Evolutionary conservation across 1,284 basidiomycete genomes (phyloP).

Genomic region (Cerrena zonata): DNA sequence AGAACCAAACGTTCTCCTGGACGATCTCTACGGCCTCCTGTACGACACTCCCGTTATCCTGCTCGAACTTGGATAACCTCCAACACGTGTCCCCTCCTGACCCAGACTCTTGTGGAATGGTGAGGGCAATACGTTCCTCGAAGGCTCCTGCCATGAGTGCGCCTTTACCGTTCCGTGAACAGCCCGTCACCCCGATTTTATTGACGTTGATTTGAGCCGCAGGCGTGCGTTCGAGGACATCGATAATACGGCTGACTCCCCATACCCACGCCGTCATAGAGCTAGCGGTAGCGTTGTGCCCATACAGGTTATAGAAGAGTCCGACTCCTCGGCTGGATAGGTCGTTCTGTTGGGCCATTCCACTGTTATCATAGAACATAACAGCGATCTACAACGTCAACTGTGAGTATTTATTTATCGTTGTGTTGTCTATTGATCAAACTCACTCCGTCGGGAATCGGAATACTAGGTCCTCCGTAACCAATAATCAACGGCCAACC

Average conservation of each 20-base stretch:
- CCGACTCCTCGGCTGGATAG: constrained; percentile 42
- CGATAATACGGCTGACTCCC: too few relatives aligned
- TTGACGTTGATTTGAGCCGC: constrained; percentile 39
- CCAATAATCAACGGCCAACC: constrained; percentile 48
- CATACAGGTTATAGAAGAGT: constrained; percentile 50
- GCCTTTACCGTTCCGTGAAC: constrained; percentile 50
- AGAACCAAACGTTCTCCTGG: too few relatives aligned
- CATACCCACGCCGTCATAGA: too few relatives aligned
- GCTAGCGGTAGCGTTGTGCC: constrained; percentile 43
- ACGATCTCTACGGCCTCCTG: constrained; percentile 50
- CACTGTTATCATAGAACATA: constrained; percentile 45
- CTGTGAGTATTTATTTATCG: not conserved
- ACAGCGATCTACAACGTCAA: constrained; percentile 39
- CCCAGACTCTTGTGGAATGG: too few relatives aligned
- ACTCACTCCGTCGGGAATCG: constrained; percentile 37
- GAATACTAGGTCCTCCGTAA: constrained; percentile 45
- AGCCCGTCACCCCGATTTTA: constrained; percentile 48
- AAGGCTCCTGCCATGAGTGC: constrained; percentile 52
- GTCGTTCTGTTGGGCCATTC: constrained; percentile 43
- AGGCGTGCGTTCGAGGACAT: constrained; percentile 43
- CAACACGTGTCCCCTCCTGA: constrained; percentile 53
- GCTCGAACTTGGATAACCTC: constrained; percentile 44
- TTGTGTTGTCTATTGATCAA: not conserved
- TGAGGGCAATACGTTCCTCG: constrained; percentile 47
- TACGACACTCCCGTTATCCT: constrained; percentile 30